A percentile compares a stretch with the other conserved stretches of the same genome.
Conservation (phyloP, 495 filamentous ascomycete genomes). For the Pyrenula massariospora region DNA sequence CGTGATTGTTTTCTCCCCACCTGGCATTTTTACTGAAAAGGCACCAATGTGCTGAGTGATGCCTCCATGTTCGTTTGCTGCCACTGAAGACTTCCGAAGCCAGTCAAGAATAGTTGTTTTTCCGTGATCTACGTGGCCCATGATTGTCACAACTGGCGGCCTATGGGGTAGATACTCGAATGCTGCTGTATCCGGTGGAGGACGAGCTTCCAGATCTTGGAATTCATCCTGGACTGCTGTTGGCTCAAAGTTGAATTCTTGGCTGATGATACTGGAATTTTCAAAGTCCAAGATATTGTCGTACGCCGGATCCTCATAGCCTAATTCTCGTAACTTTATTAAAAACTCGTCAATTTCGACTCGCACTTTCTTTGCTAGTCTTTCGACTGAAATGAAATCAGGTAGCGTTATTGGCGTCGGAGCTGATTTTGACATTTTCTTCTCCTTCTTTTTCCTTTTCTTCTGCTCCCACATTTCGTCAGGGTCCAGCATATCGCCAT, state of each 20-base stretch:
- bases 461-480: slow-evolving; percentile 29
- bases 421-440: slow-evolving; percentile 21
- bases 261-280: slow-evolving; percentile 78
- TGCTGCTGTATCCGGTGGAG: slow-evolving; percentile 53
- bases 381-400: slow-evolving; percentile 79
- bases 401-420: slow-evolving; percentile 66
- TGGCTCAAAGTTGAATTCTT: slow-evolving; percentile 88
- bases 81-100: slow-evolving; percentile 85
- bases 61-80: slow-evolving; percentile 82
- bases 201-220: slow-evolving; percentile 59
- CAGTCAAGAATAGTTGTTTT: slow-evolving; percentile 96
- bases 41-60: slow-evolving; percentile 99
- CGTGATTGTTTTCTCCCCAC: slow-evolving; percentile 69
- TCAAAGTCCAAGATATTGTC: slow-evolving; percentile 83
- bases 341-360: slow-evolving; percentile 64
- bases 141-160: slow-evolving; percentile 95
- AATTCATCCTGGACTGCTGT: slow-evolving; percentile 57
- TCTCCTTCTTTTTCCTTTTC: slow-evolving; percentile 32
- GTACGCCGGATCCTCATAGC: slow-evolving; percentile 69
- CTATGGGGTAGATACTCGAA: slow-evolving; percentile 55
- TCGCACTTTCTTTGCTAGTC: slow-evolving; percentile 67
- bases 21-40: slow-evolving; percentile 83
- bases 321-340: slow-evolving; percentile 57
- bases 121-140: slow-evolving; percentile 98
- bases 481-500: slow-evolving; percentile 18